A percentile compares a stretch with the other conserved stretches of the same genome.
Conservation (phyloP, 2,329 filamentous ascomycete genomes). For the Colletotrichum sp. region DNA sequence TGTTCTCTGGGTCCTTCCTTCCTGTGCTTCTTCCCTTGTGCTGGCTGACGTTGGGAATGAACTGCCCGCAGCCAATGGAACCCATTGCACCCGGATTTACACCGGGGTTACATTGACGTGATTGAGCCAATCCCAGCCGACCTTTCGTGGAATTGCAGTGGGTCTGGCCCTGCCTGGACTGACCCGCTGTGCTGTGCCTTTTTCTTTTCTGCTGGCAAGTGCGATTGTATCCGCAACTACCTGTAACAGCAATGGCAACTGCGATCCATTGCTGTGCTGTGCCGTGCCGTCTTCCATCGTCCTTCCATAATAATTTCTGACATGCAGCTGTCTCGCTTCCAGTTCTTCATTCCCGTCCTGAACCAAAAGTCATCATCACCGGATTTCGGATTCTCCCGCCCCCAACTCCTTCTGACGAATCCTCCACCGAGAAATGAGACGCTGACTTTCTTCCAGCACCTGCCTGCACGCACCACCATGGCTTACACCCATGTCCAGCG, state of each 20-base stretch:
- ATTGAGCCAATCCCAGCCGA: neutral
- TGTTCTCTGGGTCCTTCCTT: neutral
- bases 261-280: neutral
- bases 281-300: neutral
- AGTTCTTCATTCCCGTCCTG: neutral
- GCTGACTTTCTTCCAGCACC: neutral
- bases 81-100: neutral
- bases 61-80: neutral
- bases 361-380: neutral
- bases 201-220: neutral
- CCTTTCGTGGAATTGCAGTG: neutral
- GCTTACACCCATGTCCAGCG: neutral
- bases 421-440: neutral
- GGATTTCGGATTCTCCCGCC: neutral
- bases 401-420: neutral
- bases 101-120: slow-evolving; percentile 1
- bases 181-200: neutral
- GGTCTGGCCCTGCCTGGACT: neutral
- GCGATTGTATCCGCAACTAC: neutral
- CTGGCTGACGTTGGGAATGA: neutral
- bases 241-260: neutral
- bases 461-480: neutral
- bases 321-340: neutral
- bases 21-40: neutral
- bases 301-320: neutral